Evolutionary conservation across 2,329 filamentous ascomycete genomes (phyloP).

Genomic region (Aquanectria penicillioides): DNA sequence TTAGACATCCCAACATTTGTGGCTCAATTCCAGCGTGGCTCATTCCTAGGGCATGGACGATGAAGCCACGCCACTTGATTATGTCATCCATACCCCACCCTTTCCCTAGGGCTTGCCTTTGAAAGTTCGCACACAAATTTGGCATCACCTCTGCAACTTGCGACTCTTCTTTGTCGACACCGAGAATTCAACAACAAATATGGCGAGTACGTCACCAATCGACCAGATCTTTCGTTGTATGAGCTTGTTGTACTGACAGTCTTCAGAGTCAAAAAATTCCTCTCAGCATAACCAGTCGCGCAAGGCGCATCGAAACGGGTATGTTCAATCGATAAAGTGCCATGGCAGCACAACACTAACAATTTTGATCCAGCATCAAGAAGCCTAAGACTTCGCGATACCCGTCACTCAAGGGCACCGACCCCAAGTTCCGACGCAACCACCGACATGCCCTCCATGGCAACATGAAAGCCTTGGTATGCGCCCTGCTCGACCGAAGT

Average conservation of each 20-base stretch:
- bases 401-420: constrained; percentile 97
- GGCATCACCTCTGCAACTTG: constrained; percentile 40
- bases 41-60: constrained; percentile 7
- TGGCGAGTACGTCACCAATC: constrained; percentile 51
- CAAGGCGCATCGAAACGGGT: constrained; percentile 99
- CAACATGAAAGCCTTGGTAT: constrained; percentile 96
- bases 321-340: constrained; percentile 54
- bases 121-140: constrained; percentile 44
- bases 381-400: constrained; percentile 99
- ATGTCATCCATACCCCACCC: constrained; percentile 36
- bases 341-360: constrained; percentile 29
- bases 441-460: constrained; percentile 99
- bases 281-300: constrained; percentile 98
- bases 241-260: constrained; percentile 30
- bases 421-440: constrained; percentile 99
- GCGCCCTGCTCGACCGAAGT: constrained; percentile 43
- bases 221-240: background rate
- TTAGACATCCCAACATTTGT: too few species aligned
- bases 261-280: constrained; percentile 98
- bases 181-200: constrained; percentile 48
- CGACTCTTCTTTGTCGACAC: constrained; percentile 41
- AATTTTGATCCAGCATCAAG: constrained; percentile 88
- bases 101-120: constrained; percentile 41
- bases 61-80: constrained; percentile 6
- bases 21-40: too few species aligned